Conservation (phyloP, 202 grass and related monocot genomes). For the Digitaria exilis region DNA sequence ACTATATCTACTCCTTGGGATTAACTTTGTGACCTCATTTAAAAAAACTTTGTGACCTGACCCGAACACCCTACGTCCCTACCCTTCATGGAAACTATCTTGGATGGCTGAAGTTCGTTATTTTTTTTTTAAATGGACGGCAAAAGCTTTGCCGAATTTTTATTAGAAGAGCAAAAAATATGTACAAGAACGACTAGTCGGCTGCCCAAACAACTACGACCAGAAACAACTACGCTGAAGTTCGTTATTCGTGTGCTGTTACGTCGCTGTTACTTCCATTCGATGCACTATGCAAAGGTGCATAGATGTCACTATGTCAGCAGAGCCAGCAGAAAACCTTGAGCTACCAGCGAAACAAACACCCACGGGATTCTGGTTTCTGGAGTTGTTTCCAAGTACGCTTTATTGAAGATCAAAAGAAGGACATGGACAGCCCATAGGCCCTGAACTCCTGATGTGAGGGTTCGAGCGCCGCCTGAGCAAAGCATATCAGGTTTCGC, state of each 20-base stretch:
- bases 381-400: neutral
- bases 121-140: too few species aligned
- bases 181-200: too few species aligned
- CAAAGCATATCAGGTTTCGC: slow-evolving; percentile 1
- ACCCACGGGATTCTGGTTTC: neutral
- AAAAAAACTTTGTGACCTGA: neutral
- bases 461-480: neutral
- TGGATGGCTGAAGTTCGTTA: neutral
- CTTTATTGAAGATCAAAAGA: neutral
- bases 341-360: neutral
- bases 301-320: neutral
- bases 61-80: neutral
- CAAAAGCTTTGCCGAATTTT: too few species aligned
- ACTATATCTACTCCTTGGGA: neutral
- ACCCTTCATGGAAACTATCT: neutral
- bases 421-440: neutral
- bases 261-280: neutral
- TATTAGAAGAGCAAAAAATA: too few species aligned
- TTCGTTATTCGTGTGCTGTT: neutral
- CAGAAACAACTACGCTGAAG: too few species aligned
- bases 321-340: slow-evolving; percentile 9
- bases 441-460: neutral
- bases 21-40: too few species aligned
- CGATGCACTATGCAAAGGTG: neutral
- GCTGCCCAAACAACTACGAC: too few species aligned